phyloP scores from a whole-genome alignment of 108 stramenopile genomes.

The Cyclotella cryptica region DNA sequence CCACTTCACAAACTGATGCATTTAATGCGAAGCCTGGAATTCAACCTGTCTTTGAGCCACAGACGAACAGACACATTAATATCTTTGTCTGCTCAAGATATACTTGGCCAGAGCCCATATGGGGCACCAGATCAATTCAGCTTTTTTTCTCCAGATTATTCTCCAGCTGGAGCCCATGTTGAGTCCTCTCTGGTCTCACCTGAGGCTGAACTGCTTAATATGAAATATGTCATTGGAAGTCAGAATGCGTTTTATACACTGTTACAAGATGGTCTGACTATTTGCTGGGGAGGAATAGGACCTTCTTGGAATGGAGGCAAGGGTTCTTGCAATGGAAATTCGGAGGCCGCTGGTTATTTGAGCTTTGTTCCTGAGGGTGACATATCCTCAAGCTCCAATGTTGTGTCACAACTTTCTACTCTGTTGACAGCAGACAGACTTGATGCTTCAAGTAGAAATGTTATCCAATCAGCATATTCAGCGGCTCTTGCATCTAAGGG shows the following conservation, averaged over 20 bases:
- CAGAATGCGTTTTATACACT: constrained; percentile 42
- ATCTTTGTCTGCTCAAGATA: not conserved
- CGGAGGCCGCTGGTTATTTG: constrained; percentile 12
- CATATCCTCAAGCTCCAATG: not conserved
- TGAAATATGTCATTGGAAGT: constrained; percentile 13
- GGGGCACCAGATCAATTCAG: constrained; percentile 36
- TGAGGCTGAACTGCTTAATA: constrained; percentile 33
- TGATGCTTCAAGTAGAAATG: constrained; percentile 3
- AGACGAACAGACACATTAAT: constrained; percentile 22
- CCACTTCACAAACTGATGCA: constrained; percentile 46
- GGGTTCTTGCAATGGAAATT: not conserved
- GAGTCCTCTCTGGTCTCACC: constrained; percentile 35
- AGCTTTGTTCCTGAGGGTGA: not conserved
- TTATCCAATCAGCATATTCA: constrained; percentile 16
- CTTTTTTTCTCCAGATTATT: constrained; percentile 37
- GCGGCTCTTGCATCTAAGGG: not conserved
- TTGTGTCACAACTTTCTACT: constrained; percentile 56
- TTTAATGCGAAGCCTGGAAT: constrained; percentile 36
- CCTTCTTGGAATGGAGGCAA: not conserved
- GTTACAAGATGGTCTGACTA: constrained; percentile 21
- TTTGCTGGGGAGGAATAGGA: constrained; percentile 34
- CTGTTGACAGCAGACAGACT: constrained; percentile 63
- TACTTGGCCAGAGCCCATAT: constrained; percentile 23
- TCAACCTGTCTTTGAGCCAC: constrained; percentile 20
- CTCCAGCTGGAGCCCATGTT: constrained; percentile 26